These are phyloP conservation scores for Teunomyces atbi DNA, from an alignment of 805 yeast species.

Conservation along the genomic window DNA sequence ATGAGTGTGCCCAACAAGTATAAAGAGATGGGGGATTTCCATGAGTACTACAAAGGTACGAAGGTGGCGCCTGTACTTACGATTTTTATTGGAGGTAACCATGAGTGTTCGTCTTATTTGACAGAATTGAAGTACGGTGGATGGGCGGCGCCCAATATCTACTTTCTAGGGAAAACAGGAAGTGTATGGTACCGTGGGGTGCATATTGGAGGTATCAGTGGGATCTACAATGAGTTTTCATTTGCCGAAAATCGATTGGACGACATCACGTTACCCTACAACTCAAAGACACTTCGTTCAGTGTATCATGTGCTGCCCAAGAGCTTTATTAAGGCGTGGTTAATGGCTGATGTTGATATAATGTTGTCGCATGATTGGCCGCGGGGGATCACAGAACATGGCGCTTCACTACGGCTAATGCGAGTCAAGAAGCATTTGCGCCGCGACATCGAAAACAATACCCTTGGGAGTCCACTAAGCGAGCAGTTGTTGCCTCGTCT, in stretches of 20 bases:
- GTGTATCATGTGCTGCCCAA: constrained; percentile 72
- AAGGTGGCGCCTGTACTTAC: constrained; percentile 72
- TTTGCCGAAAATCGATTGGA: constrained; percentile 42
- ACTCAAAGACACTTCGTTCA: constrained; percentile 47
- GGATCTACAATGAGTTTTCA: constrained; percentile 60
- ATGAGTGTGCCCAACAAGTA: constrained; percentile 82
- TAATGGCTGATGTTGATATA: constrained; percentile 48
- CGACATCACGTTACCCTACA: constrained; percentile 50
- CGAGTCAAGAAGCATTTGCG: constrained; percentile 64
- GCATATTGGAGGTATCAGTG: constrained; percentile 78
- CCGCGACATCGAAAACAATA: constrained; percentile 55
- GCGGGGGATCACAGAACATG: constrained; percentile 64
- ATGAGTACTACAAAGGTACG: constrained; percentile 60
- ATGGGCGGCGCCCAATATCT: constrained; percentile 87
- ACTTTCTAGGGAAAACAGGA: constrained; percentile 77
- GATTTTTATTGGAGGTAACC: constrained; percentile 91
- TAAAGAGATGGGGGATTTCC: constrained; percentile 74
- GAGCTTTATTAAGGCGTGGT: constrained; percentile 56
- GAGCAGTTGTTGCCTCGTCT: constrained; percentile 51
- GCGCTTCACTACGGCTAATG: constrained; percentile 53
- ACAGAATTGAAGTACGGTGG: constrained; percentile 80
- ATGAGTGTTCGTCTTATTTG: constrained; percentile 81
- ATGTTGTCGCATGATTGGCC: constrained; percentile 96
- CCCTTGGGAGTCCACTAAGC: constrained; percentile 72
- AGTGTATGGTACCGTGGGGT: constrained; percentile 74